Conservation (phyloP, 768 basidiomycete genomes). For the Pleurotus djamor region DNA sequence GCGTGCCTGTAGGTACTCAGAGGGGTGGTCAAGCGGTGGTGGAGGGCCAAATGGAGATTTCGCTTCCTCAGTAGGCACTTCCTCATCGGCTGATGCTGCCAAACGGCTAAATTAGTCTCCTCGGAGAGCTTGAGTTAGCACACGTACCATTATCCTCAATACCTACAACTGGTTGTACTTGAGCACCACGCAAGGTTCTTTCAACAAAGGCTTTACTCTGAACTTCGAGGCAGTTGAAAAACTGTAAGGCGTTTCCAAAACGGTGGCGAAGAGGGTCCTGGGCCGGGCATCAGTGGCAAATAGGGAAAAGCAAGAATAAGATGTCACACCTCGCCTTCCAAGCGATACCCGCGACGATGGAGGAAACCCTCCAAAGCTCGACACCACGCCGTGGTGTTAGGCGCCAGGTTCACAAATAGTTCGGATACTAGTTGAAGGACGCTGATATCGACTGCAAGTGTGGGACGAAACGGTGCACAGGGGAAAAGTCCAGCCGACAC, state of each 20-base stretch:
- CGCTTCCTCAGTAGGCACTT: too few species aligned
- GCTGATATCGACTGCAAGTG: conserved; percentile 20
- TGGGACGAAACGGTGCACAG: conserved; percentile 19
- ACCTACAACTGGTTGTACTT: too few species aligned
- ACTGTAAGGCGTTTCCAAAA: background rate
- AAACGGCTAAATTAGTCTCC: too few species aligned
- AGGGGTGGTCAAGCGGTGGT: background rate
- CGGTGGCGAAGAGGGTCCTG: background rate
- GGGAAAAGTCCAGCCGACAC: conserved; percentile 20
- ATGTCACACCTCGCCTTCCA: background rate
- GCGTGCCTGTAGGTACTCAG: background rate
- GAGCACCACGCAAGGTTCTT: too few species aligned
- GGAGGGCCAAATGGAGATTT: background rate
- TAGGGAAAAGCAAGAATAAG: too few species aligned
- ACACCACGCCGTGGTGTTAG: conserved; percentile 17
- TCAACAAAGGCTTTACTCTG: too few species aligned
- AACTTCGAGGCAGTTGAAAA: background rate
- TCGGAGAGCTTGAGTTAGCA: too few species aligned
- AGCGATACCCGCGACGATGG: background rate
- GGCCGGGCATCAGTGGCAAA: too few species aligned
- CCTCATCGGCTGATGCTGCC: too few species aligned
- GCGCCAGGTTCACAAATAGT: conserved; percentile 13
- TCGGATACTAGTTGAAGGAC: conserved; percentile 16
- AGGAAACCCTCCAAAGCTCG: conserved; percentile 11
- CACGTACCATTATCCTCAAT: too few species aligned